Evolutionary conservation across 2,329 filamentous ascomycete genomes (phyloP), one percentile per base, ranked within the genome.

Genomic region (Talaromyces verruculosus): DNA sequence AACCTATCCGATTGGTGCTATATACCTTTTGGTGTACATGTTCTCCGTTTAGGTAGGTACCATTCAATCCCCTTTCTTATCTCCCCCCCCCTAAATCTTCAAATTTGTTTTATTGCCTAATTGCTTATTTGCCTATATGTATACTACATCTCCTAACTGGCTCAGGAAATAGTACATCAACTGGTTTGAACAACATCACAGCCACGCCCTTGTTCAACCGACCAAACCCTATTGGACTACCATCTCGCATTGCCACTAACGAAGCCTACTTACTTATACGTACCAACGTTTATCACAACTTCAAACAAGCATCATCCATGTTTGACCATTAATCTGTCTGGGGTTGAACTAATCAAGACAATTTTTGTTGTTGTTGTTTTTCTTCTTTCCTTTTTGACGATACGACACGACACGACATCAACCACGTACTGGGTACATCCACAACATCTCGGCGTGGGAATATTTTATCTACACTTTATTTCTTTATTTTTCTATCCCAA

Each of bases 161-260:
- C n/a, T 30, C 28, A 35, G 30, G 22, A 35, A 33, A 37, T 13
- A 37, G 35, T 17, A 30, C 47, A 28, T n/a, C 33, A 39, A 39
- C 53, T 22, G 30, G 30, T 22, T 55, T 35, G 19, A 22, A 13
- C 51, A 22, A 2, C 53, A 37, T 25, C 33, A 57, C 53, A 57
- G 53, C 53, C 53, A 57, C 53, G 53, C 33, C 53, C n/a, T 25
- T 25, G 53, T 57, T 37, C 53, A 57, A 37, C 53, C 51, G 37
- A 22, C 30, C 30, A 19, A 35, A 19, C 30, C 51, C 53, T 25
- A 57, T 57, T 37, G 53, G 53, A 39, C 13, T 39, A 1, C 30
- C 10, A 25, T 57, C 30, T 33, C 53, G 53, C 53, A 37, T 57
- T 39, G 53, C 53, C 53, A 57, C 53, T 39, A 19, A 39, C 51